Conservation (phyloP, 805 yeast genomes). For the Candida qinlingensis region DNA sequence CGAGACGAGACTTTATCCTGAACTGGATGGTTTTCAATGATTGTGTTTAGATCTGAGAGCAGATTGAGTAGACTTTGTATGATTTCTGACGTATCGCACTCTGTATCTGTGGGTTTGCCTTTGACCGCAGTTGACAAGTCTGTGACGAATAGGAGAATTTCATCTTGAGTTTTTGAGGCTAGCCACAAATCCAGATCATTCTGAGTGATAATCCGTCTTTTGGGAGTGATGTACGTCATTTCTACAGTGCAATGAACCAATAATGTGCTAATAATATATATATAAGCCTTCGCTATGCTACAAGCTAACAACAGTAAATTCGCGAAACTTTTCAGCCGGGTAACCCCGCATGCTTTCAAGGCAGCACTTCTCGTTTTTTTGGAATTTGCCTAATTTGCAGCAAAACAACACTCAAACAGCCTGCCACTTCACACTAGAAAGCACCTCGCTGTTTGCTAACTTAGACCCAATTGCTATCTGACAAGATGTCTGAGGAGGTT, state of each 20-base stretch:
- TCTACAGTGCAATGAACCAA: background rate
- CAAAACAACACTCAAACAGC: no score
- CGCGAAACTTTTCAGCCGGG: no score
- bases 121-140: conserved; percentile 57
- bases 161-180: conserved; percentile 42
- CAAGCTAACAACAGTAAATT: no score
- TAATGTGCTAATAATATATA: no score
- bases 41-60: conserved; percentile 39
- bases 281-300: no score
- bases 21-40: conserved; percentile 62
- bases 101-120: conserved; percentile 52
- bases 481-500: conserved; percentile 29
- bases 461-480: background rate
- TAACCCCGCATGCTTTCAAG: no score
- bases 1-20: conserved; percentile 61
- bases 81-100: conserved; percentile 32
- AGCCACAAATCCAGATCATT: conserved; percentile 63
- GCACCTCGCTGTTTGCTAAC: background rate
- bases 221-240: conserved; percentile 19
- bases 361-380: no score
- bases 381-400: no score
- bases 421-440: no score
- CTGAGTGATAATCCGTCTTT: conserved; percentile 45
- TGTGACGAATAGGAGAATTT: conserved; percentile 49
- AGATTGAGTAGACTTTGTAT: conserved; percentile 32